Conservation (phyloP, 495 filamentous ascomycete genomes). For the Sordaria brevicollis region DNA sequence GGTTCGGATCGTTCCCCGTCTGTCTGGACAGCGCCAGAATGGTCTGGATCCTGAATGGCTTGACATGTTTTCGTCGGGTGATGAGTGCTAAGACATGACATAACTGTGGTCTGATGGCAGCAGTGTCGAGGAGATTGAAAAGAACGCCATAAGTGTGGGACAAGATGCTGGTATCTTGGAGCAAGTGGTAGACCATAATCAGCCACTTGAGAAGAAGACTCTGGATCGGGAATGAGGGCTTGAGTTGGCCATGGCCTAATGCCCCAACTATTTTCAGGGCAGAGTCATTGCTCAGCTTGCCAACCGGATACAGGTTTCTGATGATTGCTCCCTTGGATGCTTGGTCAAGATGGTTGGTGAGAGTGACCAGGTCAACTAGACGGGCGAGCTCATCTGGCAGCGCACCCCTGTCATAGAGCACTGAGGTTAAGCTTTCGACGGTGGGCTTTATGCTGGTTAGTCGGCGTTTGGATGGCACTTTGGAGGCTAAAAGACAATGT, state of each 20-base stretch:
- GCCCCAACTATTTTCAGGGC: conserved; percentile 60
- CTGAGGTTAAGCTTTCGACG: conserved; percentile 35
- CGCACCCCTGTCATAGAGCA: conserved; percentile 60
- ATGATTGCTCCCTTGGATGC: conserved; percentile 53
- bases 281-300: conserved; percentile 48
- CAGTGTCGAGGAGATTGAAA: conserved; percentile 78
- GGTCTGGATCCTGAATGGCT: conserved; percentile 72
- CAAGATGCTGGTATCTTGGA: conserved; percentile 55
- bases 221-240: conserved; percentile 62
- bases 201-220: conserved; percentile 69
- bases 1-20: conserved; percentile 59
- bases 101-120: conserved; percentile 53
- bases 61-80: conserved; percentile 79
- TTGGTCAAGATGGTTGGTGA: conserved; percentile 64
- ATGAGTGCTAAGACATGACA: conserved; percentile 79
- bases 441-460: conserved; percentile 29
- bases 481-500: conserved; percentile 29
- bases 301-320: conserved; percentile 65
- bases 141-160: conserved; percentile 66
- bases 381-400: conserved; percentile 45
- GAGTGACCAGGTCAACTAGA: conserved; percentile 57
- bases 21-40: conserved; percentile 53
- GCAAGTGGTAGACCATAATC: conserved; percentile 61
- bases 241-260: conserved; percentile 68
- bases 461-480: conserved; percentile 39